Base-by-base conservation (phyloP, 495 filamentous ascomycete genomes). In the Penicillium antarcticum region DNA sequence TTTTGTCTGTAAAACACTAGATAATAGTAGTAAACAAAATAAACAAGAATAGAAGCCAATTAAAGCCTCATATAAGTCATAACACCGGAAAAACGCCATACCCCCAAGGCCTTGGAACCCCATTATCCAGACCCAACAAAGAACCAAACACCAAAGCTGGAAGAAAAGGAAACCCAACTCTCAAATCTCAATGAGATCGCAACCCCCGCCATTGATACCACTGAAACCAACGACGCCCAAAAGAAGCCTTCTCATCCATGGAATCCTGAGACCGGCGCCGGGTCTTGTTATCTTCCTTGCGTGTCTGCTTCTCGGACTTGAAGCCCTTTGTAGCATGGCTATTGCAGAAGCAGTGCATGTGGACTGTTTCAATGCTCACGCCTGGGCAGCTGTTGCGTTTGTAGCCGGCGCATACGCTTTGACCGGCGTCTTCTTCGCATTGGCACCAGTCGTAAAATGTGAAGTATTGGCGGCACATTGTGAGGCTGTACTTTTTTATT, bases 261-360 rank as follows among this genome's bases (percentile, higher is more conserved):
- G 61, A 63, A 17, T 66, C 57, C 10, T 66, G 29, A 41, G 59
- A 58, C 51, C 61, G 52, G 40, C 53, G 56, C 21, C 56, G 41
- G 29, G 57, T 12, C 55, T 63, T 54, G 43, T 60, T 51, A 54
- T 68, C 61, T 46, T 55, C 50, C 37, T 67, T 70, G 35, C 46
- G 54, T 3, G 56, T 63, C 50, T 72, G 60, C 21, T 66, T 67
- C 61, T 71, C 64, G 6, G 63, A 60, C 48, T 62, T 67, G 56
- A 69, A 75, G n/a, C 61, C 60, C 12, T 63, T 67, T 3, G 61
- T 70, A 5, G 73, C 71, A 38, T 77, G 73, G 1, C 51, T 53
- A 45, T 73, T 62, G 62, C 73, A 75, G 60, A 71, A 77, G 33
- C 70, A 74, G 23, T 77, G 69, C 72, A 77, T 71, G 26, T 70